These are phyloP conservation scores for Calocybe gangraenosa DNA, from an alignment of 768 basidiomycete species.

Conservation along the genomic window DNA sequence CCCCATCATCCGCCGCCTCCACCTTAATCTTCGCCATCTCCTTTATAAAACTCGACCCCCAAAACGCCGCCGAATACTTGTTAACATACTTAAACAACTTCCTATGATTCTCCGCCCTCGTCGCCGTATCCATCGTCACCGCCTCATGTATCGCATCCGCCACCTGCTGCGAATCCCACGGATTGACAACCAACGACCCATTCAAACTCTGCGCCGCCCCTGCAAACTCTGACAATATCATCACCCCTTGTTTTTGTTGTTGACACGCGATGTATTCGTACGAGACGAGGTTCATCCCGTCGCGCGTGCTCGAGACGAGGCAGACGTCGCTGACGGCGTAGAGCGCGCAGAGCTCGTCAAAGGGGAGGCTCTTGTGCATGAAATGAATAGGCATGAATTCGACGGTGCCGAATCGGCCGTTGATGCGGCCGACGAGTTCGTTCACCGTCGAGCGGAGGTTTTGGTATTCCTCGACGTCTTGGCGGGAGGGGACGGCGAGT, in stretches of 20 bases:
- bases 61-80: constrained; percentile 91
- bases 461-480: constrained; percentile 99
- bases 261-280: constrained; percentile 99
- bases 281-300: constrained; percentile 99
- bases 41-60: constrained; percentile 86
- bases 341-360: constrained; percentile 96
- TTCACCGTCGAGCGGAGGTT: constrained; percentile 94
- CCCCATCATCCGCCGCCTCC: constrained; percentile 31
- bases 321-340: constrained; percentile 97
- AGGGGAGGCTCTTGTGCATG: constrained; percentile 92
- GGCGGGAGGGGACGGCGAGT: constrained; percentile 94
- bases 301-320: constrained; percentile 89
- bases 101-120: constrained; percentile 86
- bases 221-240: constrained; percentile 98
- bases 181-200: constrained; percentile 96
- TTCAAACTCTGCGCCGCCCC: constrained; percentile 96
- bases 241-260: constrained; percentile 86
- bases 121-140: constrained; percentile 80
- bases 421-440: constrained; percentile 97
- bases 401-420: constrained; percentile 97
- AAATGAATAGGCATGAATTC: constrained; percentile 99
- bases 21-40: constrained; percentile 69
- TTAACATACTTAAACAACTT: constrained; percentile 97
- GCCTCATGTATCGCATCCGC: constrained; percentile 97
- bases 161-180: constrained; percentile 98